These are phyloP conservation scores for Salvia miltiorrhiza DNA, from an alignment of 257 asterid species.

Conservation along the genomic window DNA sequence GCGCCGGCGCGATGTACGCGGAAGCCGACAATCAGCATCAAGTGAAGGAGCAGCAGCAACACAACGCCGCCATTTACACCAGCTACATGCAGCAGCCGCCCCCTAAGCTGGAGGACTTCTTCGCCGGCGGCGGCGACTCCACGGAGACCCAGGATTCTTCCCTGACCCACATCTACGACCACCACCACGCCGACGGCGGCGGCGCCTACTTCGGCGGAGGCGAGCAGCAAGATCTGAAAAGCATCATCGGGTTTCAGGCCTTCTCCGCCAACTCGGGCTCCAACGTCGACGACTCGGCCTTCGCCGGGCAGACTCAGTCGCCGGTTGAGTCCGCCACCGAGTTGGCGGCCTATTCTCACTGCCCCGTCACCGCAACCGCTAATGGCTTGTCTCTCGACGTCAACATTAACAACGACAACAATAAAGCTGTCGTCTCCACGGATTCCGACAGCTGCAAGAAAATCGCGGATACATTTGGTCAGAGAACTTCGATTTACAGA, in stretches of 20 bases:
- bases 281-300: conserved; percentile 74
- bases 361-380: conserved; percentile 24
- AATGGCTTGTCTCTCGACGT: conserved; percentile 51
- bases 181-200: conserved; percentile 28
- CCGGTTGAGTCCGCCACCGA: conserved; percentile 59
- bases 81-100: conserved; percentile 52
- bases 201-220: conserved; percentile 39
- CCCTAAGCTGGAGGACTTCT: conserved; percentile 83
- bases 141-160: conserved; percentile 68
- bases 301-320: conserved; percentile 53
- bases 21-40: conserved; percentile 22
- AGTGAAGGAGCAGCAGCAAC: conserved; percentile 22
- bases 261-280: conserved; percentile 74
- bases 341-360: conserved; percentile 45
- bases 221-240: conserved; percentile 62
- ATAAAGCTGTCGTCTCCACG: conserved; percentile 46
- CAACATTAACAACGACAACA: conserved; percentile 18
- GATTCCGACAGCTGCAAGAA: conserved; percentile 58
- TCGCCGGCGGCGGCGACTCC: conserved; percentile 69
- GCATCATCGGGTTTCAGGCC: conserved; percentile 50
- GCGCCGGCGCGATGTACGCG: conserved; percentile 36
- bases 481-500: conserved; percentile 90
- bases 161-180: conserved; percentile 73
- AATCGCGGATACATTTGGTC: conserved; percentile 74
- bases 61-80: conserved; percentile 30